phyloP scores from a whole-genome alignment of 257 asterid species.

The Nyctanthes arbortristis region DNA sequence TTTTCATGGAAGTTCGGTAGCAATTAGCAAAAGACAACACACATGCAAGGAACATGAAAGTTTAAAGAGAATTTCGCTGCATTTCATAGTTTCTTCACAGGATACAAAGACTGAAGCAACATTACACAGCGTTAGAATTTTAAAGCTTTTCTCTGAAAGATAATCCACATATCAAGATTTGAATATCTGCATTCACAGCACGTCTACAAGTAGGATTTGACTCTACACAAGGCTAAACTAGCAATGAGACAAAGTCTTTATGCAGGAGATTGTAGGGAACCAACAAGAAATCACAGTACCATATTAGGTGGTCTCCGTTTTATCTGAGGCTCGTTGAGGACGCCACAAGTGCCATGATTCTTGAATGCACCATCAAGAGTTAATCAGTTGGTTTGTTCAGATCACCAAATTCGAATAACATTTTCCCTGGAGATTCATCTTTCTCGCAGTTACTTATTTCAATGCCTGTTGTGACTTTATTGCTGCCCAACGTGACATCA shows the following conservation, averaged over 20 bases:
- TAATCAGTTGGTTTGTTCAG: too few species aligned
- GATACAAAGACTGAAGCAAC: not conserved
- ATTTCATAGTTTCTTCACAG: not conserved
- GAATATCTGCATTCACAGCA: slow-evolving; percentile 30
- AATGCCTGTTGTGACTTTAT: not conserved
- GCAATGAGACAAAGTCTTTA: slow-evolving; percentile 24
- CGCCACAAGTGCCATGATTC: not conserved
- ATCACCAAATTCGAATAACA: not conserved
- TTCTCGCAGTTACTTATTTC: not conserved
- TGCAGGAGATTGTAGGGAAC: not conserved
- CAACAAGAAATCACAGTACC: not conserved
- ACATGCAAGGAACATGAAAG: not conserved
- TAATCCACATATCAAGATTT: not conserved
- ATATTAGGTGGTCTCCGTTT: not conserved
- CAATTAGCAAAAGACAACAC: not conserved
- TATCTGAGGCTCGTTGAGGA: not conserved
- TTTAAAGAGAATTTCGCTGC: not conserved
- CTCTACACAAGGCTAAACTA: slow-evolving; percentile 34
- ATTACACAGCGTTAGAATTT: not conserved
- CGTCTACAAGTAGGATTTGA: slow-evolving; percentile 45
- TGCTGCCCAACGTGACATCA: slow-evolving; percentile 44
- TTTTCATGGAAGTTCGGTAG: not conserved
- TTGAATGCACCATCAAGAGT: too few species aligned
- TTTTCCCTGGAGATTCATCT: not conserved
- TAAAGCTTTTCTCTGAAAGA: slow-evolving; percentile 2